Evolutionary conservation across 768 basidiomycete genomes (phyloP), one percentile per base, ranked within the genome.

Genomic region (Cyathus striatus): DNA sequence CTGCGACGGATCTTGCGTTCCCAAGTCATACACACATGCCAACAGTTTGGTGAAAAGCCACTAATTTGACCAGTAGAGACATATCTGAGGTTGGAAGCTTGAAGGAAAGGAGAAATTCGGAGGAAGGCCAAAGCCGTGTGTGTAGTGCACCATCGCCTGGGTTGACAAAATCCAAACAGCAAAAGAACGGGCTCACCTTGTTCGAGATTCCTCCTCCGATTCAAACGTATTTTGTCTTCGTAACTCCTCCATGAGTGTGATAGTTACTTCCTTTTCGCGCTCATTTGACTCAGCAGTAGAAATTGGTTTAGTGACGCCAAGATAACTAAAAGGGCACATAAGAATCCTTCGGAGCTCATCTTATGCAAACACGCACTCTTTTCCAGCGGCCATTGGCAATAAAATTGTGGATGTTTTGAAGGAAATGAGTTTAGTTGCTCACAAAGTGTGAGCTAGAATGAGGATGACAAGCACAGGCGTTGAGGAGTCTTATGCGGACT

Each of bases 241-340:
- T 23, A 99, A 75, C 62, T 99, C 95, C 44, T 90, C 83, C 86
- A 97, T 90, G 41, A 99, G 70, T 5, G 88, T 86, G 14, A 71
- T 56, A 0, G 89, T 91, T 17, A 92, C 86, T 61, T 88, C 86
- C 61, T 83, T 85, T 66, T 92, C 90, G 53, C 83, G 75, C 46
- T 80, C 75, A 39, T 64, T 88, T 16, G 90, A 92, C 51, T 86
- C 83, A 23, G 61, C 65, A 18, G 76, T 79, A 36, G 89, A 83
- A 54, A 95, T 93, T 41, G 91, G 92, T 27, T 84, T 83, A 12
- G 89, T 92, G 21, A 92, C 89, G 46, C 89, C 89, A 39, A 85
- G 71, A 63, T 76, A 85, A 54, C 87, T 90, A 20, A 13, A 7
- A 40, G 22, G 60, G 20, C 27, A 49, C 52, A 47, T 39, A 49